Evolutionary conservation across 179 eudicot genomes (phyloP).

Genomic region (Sideroxylon spinosum): DNA sequence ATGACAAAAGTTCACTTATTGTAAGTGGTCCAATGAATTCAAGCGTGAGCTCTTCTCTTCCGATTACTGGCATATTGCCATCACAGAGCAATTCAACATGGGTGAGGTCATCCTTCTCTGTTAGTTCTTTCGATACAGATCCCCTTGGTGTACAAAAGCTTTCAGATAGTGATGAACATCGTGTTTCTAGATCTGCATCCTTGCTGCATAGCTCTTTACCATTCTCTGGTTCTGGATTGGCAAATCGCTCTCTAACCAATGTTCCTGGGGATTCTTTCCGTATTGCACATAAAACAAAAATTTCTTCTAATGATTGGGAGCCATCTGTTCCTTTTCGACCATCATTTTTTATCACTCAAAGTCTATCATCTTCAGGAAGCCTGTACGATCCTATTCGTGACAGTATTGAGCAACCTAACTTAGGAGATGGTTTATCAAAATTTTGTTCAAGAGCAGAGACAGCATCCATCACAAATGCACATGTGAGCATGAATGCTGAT

Average conservation of each 20-base stretch:
- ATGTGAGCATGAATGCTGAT: slow-evolving; percentile 19
- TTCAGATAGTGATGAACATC: slow-evolving; percentile 25
- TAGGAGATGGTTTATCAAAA: slow-evolving; percentile 30
- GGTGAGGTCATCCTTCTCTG: slow-evolving; percentile 28
- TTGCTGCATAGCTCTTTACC: slow-evolving; percentile 35
- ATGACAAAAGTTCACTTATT: slow-evolving; percentile 27
- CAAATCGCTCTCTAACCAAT: slow-evolving; percentile 17
- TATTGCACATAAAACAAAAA: slow-evolving; percentile 26
- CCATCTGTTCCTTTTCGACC: slow-evolving; percentile 79
- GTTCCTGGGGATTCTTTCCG: slow-evolving; percentile 25
- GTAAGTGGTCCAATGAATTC: slow-evolving; percentile 20
- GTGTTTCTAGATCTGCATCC: slow-evolving; percentile 31
- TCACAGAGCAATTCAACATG: slow-evolving; percentile 21
- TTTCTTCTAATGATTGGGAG: slow-evolving; percentile 68
- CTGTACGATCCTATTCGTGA: slow-evolving; percentile 68
- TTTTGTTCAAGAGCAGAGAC: slow-evolving; percentile 31
- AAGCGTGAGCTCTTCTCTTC: slow-evolving; percentile 20
- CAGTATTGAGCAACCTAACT: slow-evolving; percentile 44
- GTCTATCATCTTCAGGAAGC: slow-evolving; percentile 40
- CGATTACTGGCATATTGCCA: slow-evolving; percentile 8
- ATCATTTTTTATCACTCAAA: slow-evolving; percentile 39
- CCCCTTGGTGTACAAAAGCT: slow-evolving; percentile 25
- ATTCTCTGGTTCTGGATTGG: slow-evolving; percentile 38
- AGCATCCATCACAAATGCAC: slow-evolving; percentile 14
- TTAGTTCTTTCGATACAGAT: slow-evolving; percentile 31